Base-by-base conservation (phyloP, 2,329 filamentous ascomycete species). In the Monosporascus ibericus region DNA sequence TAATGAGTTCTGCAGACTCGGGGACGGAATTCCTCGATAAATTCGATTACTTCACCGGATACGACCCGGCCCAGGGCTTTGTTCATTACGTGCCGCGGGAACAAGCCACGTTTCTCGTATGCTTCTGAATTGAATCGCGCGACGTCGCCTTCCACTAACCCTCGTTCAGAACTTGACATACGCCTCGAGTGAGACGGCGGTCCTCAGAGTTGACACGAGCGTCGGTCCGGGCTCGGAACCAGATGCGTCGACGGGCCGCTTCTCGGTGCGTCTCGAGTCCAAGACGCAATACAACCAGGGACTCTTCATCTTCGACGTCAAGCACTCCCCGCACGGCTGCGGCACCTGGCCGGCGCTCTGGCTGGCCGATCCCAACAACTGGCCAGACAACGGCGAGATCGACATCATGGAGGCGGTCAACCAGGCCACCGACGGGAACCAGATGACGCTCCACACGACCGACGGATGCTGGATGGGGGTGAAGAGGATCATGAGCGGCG, bases 251-350 rank as follows among this genome's bases (percentile, higher is more conserved):
- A 81, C 75, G 0, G 84, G 83, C 48, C 81, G 84, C 22, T 80
- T 80, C 67, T 85, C 82, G 0, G 82, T 86, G 15, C 81, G 84
- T 15, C 70, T 86, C 52, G 75, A 81, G 55, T 86, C 83, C 37
- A 84, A 80, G 62, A 72, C 67, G 44, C 77, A 77, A 44, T 87
- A 85, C 67, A 67, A 82, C 60, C 68, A 64, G n/a, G 84, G 84
- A 0, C 77, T 87, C n/a, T 87, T 86, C 68, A 71, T 87, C 60
- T 87, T 87, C 60, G 82, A 87, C 62, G 73, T 87, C 57, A 74
- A 77, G 55, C 84, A 86, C 67, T 80, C 79, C 0, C 84, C 84
- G 0, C 80, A 75, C 60, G 84, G 82, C 42, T 87, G 84, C 61
- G 82, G 75, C 3, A 82, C 77, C 22, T 87, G 81, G 85, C 81